Base-by-base conservation (phyloP, 371 early-diverging fungal species). In the Mucor plumbeus region DNA sequence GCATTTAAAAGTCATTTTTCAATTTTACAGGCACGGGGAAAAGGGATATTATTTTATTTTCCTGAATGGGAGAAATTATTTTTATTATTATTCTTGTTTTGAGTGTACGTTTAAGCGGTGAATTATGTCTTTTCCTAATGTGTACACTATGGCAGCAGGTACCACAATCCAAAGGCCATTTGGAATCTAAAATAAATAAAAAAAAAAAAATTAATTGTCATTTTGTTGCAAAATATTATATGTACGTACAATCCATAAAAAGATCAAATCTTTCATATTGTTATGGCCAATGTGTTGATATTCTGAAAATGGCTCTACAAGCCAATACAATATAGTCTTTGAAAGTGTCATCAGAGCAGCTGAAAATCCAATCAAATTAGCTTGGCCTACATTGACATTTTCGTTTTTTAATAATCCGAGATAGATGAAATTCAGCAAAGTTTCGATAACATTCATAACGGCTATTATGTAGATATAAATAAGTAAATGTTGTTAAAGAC, bases 131-230 rank as follows among this genome's bases (percentile, higher is more conserved):
- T 63, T 62, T 34, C 76, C 80, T 14, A 80, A 39, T 13, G 36
- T 39, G 33, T 48, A 58, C 3, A 62, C 61, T 26, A 80, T 69
- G 5, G 66, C 17, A 10, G 59, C 57, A 41, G 81, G 78, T 21
- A 78, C 61, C 54, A 78, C 61, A 34, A 80, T 75, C 76, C 78
- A 80, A 6, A 70, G 26, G 8, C 78, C 78, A 55, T 78, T 80
- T n/a, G 81, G 78, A 38, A 80, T 69, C 80, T 79, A 62, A 9
- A 15, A 15, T n/a, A 35, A 17, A 40, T 54, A 26, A 17, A 33
- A 34, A 35, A 17, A 40, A 40, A 26, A 17, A 33, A 34, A 31
- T 48, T 53, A 10, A 47, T 26, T 3, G 47, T 47, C 47, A 47
- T 47, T 19, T n/a, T 35, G 14, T 10, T 0, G 17, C 5, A 2